Evolutionary conservation across 116 monocot genomes (phyloP).

Genomic region (Phalaenopsis hybrid): DNA sequence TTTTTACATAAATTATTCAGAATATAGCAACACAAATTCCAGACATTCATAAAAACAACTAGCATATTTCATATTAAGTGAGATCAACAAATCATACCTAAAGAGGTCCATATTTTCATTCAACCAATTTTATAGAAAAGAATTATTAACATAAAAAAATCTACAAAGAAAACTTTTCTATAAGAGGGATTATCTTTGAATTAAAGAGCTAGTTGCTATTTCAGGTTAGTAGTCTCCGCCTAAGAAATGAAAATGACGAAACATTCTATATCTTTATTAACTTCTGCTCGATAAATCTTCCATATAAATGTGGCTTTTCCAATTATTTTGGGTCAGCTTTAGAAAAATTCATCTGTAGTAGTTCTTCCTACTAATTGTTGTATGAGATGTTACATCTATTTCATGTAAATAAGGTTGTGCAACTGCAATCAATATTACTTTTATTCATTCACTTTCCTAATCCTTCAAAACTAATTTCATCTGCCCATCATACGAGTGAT

Average conservation of each 20-base stretch:
- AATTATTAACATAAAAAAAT: neutral
- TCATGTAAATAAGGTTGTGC: neutral
- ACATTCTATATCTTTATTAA: neutral
- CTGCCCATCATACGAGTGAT: neutral
- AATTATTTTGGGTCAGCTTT: neutral
- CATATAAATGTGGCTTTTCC: neutral
- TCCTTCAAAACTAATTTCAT: neutral
- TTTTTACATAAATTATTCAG: neutral
- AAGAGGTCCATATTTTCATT: neutral
- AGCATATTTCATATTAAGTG: neutral
- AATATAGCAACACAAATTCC: neutral
- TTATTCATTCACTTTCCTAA: neutral
- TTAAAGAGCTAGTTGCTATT: neutral
- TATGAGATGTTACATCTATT: neutral
- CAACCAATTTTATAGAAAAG: neutral
- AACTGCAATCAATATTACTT: neutral
- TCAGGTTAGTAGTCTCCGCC: neutral
- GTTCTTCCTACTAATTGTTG: neutral
- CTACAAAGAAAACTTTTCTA: neutral
- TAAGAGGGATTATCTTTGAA: neutral
- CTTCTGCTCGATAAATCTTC: neutral
- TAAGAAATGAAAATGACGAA: neutral
- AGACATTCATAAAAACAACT: neutral
- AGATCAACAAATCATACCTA: neutral
- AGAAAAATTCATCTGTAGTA: no score